A percentile compares a stretch with the other conserved stretches of the same genome.
phyloP scores from a whole-genome alignment of 768 basidiomycete genomes.

The Dictyophora rubrovolvata region DNA sequence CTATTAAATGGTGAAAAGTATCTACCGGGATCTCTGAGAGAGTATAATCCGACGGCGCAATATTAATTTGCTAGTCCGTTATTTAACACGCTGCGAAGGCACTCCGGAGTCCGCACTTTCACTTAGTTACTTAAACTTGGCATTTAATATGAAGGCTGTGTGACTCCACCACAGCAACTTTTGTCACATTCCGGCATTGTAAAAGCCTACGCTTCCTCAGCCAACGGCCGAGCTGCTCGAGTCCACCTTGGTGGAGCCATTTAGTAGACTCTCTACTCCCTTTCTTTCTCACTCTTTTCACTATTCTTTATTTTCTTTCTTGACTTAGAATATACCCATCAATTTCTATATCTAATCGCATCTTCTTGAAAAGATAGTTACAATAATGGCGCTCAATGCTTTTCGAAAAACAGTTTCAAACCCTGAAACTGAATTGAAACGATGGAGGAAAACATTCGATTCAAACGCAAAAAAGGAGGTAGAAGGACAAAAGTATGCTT shows the following conservation, averaged over 20 bases:
- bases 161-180: too few species aligned
- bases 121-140: too few species aligned
- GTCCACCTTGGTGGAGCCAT: not conserved
- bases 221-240: not conserved
- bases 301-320: not conserved
- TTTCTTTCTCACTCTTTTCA: not conserved
- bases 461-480: constrained; percentile 60
- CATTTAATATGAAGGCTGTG: too few species aligned
- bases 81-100: too few species aligned
- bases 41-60: too few species aligned
- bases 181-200: too few species aligned
- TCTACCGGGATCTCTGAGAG: too few species aligned
- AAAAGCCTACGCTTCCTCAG: too few species aligned
- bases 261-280: not conserved
- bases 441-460: constrained; percentile 87
- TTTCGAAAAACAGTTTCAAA: constrained; percentile 60
- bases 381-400: constrained; percentile 30
- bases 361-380: not conserved
- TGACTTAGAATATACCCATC: not conserved
- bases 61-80: too few species aligned
- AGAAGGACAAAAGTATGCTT: constrained; percentile 72
- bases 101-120: too few species aligned
- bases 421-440: constrained; percentile 75
- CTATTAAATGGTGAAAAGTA: too few species aligned
- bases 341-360: not conserved